A percentile compares a stretch with the other conserved stretches of the same genome.
These are phyloP conservation scores for Fraxinus nigra DNA, from an alignment of 305 asterid genomes.

Conservation along the genomic window DNA sequence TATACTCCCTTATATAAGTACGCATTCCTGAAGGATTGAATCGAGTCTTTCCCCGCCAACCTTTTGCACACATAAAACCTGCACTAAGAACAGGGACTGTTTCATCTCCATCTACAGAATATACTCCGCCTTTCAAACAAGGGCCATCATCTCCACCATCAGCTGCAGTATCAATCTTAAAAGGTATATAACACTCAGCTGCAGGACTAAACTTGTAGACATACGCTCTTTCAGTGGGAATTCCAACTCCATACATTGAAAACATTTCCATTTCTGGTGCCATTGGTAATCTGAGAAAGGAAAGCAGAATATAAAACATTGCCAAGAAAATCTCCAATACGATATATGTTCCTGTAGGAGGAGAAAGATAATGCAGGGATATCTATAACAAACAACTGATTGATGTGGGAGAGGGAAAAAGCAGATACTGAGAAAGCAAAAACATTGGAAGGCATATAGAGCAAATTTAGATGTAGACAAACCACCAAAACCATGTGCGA, in stretches of 20 bases:
- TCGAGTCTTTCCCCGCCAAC: conserved; percentile 78
- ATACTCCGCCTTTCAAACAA: conserved; percentile 81
- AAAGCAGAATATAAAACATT: not conserved
- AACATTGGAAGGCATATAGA: not conserved
- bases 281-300: conserved; percentile 60
- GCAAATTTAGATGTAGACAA: not conserved
- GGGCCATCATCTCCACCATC: conserved; percentile 54
- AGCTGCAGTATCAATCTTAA: conserved; percentile 73
- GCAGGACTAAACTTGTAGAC: conserved; percentile 63
- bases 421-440: not conserved
- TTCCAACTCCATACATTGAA: conserved; percentile 86
- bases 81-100: conserved; percentile 82
- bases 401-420: not conserved
- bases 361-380: not conserved
- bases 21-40: conserved; percentile 79
- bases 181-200: conserved; percentile 75
- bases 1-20: conserved; percentile 66
- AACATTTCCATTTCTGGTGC: conserved; percentile 83
- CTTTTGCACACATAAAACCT: conserved; percentile 78
- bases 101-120: conserved; percentile 77
- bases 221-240: conserved; percentile 79
- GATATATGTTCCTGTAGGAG: not conserved
- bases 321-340: not conserved
- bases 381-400: not conserved
- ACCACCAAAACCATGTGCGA: not conserved